phyloP scores from a whole-genome alignment of 805 yeast genomes.

The Tetrapisispora pingtungensis region DNA sequence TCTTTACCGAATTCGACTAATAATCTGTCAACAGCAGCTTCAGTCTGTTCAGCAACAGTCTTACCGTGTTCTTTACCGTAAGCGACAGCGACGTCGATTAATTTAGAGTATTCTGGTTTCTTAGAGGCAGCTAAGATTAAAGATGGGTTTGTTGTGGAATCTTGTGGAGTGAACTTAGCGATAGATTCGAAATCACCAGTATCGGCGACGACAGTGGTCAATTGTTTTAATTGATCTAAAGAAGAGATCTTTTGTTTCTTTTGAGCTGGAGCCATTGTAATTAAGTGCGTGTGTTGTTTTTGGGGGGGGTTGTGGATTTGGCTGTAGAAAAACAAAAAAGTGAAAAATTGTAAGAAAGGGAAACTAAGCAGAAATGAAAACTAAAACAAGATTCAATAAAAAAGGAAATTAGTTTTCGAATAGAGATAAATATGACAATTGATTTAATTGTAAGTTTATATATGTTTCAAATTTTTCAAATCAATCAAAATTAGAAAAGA shows the following conservation, averaged over 20 bases:
- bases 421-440: too few species aligned
- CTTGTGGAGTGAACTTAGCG: conserved; percentile 97
- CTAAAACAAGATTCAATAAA: too few species aligned
- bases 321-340: too few species aligned
- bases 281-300: too few species aligned
- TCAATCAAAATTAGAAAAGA: too few species aligned
- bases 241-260: conserved; percentile 40
- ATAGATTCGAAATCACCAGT: conserved; percentile 98
- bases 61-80: conserved; percentile 63
- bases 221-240: conserved; percentile 85
- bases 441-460: too few species aligned
- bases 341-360: too few species aligned
- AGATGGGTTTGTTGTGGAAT: conserved; percentile 98
- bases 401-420: too few species aligned
- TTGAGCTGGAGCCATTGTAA: conserved; percentile 6
- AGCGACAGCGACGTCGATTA: conserved; percentile 84
- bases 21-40: conserved; percentile 78
- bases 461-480: too few species aligned
- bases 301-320: too few species aligned
- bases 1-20: conserved; percentile 94
- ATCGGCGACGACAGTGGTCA: conserved; percentile 95
- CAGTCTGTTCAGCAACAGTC: conserved; percentile 49
- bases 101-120: conserved; percentile 77
- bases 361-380: too few species aligned
- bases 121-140: conserved; percentile 91